These are phyloP conservation scores for Symbiodinium pilosum DNA, from an alignment of 73 alveolate genomes.

Conservation along the genomic window DNA sequence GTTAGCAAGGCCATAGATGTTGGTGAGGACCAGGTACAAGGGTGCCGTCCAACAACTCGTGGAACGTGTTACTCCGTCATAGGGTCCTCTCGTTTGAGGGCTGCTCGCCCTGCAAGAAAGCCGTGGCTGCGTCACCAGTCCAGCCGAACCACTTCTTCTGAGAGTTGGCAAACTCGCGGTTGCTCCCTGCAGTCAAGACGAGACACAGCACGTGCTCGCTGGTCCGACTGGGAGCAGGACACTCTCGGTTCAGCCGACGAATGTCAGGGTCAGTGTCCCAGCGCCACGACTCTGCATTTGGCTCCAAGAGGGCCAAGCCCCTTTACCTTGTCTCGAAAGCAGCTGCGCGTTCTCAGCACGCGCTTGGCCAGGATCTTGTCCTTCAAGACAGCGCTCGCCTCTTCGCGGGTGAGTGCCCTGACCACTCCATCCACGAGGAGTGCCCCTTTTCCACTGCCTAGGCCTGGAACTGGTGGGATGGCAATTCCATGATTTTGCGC, in stretches of 20 bases:
- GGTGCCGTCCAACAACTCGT: background rate
- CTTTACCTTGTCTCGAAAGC: background rate
- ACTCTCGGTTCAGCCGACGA: background rate
- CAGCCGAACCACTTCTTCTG: background rate
- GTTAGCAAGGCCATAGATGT: background rate
- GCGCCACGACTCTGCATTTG: background rate
- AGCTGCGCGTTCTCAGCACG: background rate
- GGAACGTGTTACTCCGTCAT: background rate
- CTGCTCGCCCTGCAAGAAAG: background rate
- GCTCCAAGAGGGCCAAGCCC: background rate
- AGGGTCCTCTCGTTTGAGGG: background rate
- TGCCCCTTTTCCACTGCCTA: no score
- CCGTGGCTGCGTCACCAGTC: background rate
- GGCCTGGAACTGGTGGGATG: no score
- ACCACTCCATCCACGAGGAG: no score
- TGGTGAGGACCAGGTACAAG: background rate
- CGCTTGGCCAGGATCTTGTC: background rate
- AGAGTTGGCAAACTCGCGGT: background rate
- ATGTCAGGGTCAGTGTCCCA: slow-evolving; percentile 17
- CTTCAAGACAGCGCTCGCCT: background rate
- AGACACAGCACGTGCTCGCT: background rate
- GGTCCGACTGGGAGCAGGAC: background rate
- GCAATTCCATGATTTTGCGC: no score
- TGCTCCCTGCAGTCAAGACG: background rate
- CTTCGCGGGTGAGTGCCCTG: no score